Evolutionary conservation across 2,329 filamentous ascomycete genomes (phyloP).

Genomic region (Sporothrix luriei): DNA sequence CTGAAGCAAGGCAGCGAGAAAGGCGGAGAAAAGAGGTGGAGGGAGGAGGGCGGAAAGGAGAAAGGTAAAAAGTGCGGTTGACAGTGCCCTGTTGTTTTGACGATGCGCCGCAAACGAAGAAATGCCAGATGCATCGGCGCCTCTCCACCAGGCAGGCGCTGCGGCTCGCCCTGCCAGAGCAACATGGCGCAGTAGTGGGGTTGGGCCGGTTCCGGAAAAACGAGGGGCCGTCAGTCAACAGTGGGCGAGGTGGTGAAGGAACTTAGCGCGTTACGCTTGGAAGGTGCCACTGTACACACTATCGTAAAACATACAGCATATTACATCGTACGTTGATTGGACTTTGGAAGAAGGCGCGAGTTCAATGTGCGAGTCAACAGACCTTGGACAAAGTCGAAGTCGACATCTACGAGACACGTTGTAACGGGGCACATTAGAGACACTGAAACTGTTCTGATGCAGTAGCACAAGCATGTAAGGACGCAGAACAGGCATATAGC

Average conservation of each 20-base stretch:
- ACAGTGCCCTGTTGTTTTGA: conserved; percentile 17
- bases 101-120: conserved; percentile 24
- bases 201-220: conserved; percentile 32
- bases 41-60: neutral
- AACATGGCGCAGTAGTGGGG: conserved; percentile 30
- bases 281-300: neutral
- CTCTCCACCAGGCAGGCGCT: conserved; percentile 26
- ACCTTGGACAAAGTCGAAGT: neutral
- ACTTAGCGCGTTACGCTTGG: neutral
- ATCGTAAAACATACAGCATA: neutral
- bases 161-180: conserved; percentile 23
- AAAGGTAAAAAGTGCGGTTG: neutral
- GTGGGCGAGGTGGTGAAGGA: neutral
- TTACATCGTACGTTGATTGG: neutral
- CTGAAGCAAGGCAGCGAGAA: conserved; percentile 7
- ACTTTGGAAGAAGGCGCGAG: neutral
- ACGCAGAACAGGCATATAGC: neutral
- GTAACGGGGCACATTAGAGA: neutral
- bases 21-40: conserved; percentile 8
- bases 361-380: neutral
- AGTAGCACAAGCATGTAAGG: neutral
- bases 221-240: conserved; percentile 21
- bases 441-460: too few species aligned
- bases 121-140: conserved; percentile 17
- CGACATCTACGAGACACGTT: neutral